Base-by-base conservation (phyloP, 305 asterid genomes). In the Lippia alba region DNA sequence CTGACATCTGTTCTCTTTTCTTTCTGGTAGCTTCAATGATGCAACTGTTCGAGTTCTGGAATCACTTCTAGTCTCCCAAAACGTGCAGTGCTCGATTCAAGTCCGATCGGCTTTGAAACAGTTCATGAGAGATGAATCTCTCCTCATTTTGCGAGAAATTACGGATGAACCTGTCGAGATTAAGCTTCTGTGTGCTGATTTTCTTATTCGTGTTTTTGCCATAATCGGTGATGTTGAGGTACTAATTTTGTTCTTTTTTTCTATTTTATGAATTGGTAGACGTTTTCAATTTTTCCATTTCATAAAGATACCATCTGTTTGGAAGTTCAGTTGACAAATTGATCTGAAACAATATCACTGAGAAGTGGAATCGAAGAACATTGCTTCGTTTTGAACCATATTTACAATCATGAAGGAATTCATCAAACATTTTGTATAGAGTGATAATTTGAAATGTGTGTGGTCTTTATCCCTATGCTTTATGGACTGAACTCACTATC, bases 211-310 rank as follows among this genome's bases (percentile, higher is more conserved):
- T 14, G 82, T 78, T 75, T 90, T 90, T 73, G 89, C 88, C 53
- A 76, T 86, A 45, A 81, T 89, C 12, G 94, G 92, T 44, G 97
- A 88, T 73, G 81, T 76, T 39, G 93, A 88, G 98, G 97, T 90
- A 80, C 18, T 53, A 14, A 15, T 55, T 69, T 44, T 50, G n/a
- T 36, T 39, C 34, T 3, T 30, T 71, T 8, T 67, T 74, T 58
- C 55, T 48, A 40, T n/a, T 36, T 32, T 41, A 60, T 59, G 62
- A 12, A 20, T 17, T 62, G 58, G 6, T 20, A 8, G 64, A 20
- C 10, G 10, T 61, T 16, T 16, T 67, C 34, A 10, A 9, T 39
- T 16, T 56, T 34, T 46, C 41, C 24, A 10, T 7, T 24, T 74
- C 64, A 15, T 11, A 20, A 12, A 61, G 19, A 36, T 51, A 36